Evolutionary conservation across 2,329 filamentous ascomycete genomes (phyloP).

Genomic region (Aureobasidium subglaciale): DNA sequence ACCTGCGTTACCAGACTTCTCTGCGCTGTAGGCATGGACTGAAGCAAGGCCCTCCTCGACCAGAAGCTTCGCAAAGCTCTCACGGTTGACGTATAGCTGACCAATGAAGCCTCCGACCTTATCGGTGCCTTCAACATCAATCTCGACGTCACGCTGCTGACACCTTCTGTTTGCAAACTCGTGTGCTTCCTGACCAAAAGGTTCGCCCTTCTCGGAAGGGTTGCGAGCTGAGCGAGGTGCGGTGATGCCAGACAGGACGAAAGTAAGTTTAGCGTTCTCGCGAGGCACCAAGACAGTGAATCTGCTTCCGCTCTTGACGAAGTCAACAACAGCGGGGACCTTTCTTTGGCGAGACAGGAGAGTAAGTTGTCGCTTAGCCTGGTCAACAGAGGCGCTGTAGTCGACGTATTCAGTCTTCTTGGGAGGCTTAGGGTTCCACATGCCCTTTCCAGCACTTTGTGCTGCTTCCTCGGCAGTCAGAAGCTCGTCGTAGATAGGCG

Average conservation of each 20-base stretch:
- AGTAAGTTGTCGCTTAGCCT: slow-evolving; percentile 88
- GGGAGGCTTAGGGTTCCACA: slow-evolving; percentile 87
- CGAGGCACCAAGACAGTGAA: slow-evolving; percentile 89
- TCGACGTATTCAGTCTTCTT: slow-evolving; percentile 78
- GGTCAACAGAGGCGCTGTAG: slow-evolving; percentile 85
- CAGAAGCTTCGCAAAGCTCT: slow-evolving; percentile 89
- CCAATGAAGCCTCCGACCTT: slow-evolving; percentile 98
- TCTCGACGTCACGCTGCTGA: slow-evolving; percentile 91
- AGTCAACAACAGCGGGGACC: slow-evolving; percentile 89
- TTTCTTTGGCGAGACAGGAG: slow-evolving; percentile 85
- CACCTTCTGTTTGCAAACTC: slow-evolving; percentile 83
- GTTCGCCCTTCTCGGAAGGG: slow-evolving; percentile 74
- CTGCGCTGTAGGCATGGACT: slow-evolving; percentile 90
- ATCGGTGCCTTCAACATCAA: slow-evolving; percentile 90
- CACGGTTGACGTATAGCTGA: slow-evolving; percentile 83
- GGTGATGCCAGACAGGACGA: slow-evolving; percentile 88
- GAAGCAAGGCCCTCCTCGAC: slow-evolving; percentile 90
- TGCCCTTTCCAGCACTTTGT: slow-evolving; percentile 82
- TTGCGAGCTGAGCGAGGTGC: slow-evolving; percentile 80
- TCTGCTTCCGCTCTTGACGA: slow-evolving; percentile 92
- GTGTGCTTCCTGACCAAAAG: slow-evolving; percentile 89
- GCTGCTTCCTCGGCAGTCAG: slow-evolving; percentile 72
- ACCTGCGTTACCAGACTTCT: slow-evolving; percentile 82
- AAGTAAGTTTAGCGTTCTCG: slow-evolving; percentile 88
- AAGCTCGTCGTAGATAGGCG: slow-evolving; percentile 87